Evolutionary conservation across 306 rosid species (phyloP), one percentile per base, ranked within the genome.

Genomic region (Hippophae tibetana): DNA sequence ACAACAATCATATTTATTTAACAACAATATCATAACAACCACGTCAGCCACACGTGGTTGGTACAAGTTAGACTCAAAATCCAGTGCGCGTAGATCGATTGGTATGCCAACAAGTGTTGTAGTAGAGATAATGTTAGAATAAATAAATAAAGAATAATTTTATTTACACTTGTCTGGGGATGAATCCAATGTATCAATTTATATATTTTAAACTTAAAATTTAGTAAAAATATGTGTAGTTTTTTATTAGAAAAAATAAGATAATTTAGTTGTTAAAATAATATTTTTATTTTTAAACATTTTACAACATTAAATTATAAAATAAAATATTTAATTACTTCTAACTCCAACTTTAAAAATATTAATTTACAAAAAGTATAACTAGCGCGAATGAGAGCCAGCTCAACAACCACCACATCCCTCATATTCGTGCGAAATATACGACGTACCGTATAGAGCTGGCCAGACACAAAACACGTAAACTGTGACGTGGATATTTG

Each of bases 361-460:
- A 18, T 18, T 18, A 18, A 18, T 18, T 18, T 18, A 18, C 23
- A 18, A 18, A 18, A 18, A 18, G 23, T 1, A 77, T 55, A 55
- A 76, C 65, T 78, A 71, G 74, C 94, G 68, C 77, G 79, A 82
- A 75, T 75, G 75, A 43, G 76, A 72, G 79, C 94, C 97, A 90
- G 78, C 95, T 83, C 92, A 82, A 74, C 87, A 69, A 82, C 75
- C 70, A 79, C 82, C 80, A 69, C 65, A 56, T 63, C 63, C 64
- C 57, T 61, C 72, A 79, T 90, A 18, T 18, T 18, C 23, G 23
- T 18, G 23, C 23, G 23, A 18, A 18, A 79, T 74, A 71, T 82
- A 84, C 86, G 69, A 42, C 57, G 72, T 80, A 74, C 54, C 61
- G 74, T 59, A 66, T 82, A 78, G 84, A 62, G 56, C 66, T 41